These are phyloP conservation scores for Blakeslea trispora DNA, from an alignment of 371 early-diverging fungal genomes.

Conservation along the genomic window DNA sequence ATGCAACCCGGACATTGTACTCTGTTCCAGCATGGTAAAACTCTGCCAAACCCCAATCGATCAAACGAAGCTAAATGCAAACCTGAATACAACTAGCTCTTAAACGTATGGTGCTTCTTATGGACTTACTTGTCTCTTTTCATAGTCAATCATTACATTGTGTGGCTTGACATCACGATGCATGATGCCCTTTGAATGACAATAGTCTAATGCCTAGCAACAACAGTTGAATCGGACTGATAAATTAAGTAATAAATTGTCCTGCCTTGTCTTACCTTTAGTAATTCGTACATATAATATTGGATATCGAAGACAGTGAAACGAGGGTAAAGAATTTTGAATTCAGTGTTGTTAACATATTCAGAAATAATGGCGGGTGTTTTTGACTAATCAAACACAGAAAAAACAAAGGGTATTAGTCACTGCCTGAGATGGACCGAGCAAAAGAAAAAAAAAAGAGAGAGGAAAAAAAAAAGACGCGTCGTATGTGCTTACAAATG, in stretches of 20 bases:
- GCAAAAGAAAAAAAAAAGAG: no score
- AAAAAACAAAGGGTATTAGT: background rate
- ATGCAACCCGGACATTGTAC: slow-evolving; percentile 99
- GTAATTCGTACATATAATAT: slow-evolving; percentile 94
- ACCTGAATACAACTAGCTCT: background rate
- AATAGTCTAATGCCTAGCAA: slow-evolving; percentile 88
- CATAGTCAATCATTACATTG: slow-evolving; percentile 99
- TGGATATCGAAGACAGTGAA: slow-evolving; percentile 94
- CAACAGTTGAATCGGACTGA: background rate
- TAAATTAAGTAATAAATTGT: background rate
- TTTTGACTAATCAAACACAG: slow-evolving; percentile 61
- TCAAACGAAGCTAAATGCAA: slow-evolving; percentile 78
- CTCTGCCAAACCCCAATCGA: slow-evolving; percentile 99
- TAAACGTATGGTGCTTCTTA: background rate
- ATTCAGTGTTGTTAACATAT: slow-evolving; percentile 85
- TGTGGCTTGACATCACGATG: slow-evolving; percentile 99
- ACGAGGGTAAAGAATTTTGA: slow-evolving; percentile 68
- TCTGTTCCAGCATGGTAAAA: slow-evolving; percentile 98
- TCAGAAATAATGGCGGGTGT: slow-evolving; percentile 98
- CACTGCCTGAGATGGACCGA: no score
- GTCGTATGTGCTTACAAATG: slow-evolving; percentile 56
- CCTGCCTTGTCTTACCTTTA: slow-evolving; percentile 69
- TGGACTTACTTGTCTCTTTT: slow-evolving; percentile 72
- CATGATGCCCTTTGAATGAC: slow-evolving; percentile 99
- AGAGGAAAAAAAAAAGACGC: no score